A percentile compares a stretch with the other conserved stretches of the same genome.
Conservation (phyloP, 2,329 filamentous ascomycete species). For the Hypoxylon sp. region DNA sequence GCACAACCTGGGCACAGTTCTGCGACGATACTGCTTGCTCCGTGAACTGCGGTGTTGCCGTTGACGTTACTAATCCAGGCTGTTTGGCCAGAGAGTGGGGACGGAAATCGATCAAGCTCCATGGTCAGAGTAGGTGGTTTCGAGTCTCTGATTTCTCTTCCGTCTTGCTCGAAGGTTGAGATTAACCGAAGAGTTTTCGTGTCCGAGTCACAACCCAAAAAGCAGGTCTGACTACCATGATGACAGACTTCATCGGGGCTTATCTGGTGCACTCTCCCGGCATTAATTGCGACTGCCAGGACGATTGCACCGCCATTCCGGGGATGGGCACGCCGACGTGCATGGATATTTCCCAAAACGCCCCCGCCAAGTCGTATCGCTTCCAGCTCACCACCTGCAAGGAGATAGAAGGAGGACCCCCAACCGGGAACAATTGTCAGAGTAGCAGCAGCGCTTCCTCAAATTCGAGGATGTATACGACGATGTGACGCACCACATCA, state of each 20-base stretch:
- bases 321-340: conserved; percentile 22
- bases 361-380: conserved; percentile 25
- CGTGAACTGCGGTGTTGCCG: conserved; percentile 29
- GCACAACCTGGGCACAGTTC: conserved; percentile 34
- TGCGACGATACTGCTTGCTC: conserved; percentile 33
- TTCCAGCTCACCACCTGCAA: conserved; percentile 37
- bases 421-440: conserved; percentile 30
- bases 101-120: conserved; percentile 17
- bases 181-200: neutral
- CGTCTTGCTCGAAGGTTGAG: neutral
- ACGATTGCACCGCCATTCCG: conserved; percentile 32
- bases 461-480: no score
- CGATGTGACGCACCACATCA: neutral
- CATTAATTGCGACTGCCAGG: conserved; percentile 29
- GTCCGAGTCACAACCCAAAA: neutral
- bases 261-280: conserved; percentile 37
- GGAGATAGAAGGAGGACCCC: conserved; percentile 24
- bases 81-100: conserved; percentile 21
- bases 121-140: neutral
- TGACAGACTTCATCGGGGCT: conserved; percentile 21
- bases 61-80: conserved; percentile 20
- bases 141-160: neutral
- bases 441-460: neutral
- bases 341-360: conserved; percentile 26
- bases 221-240: neutral